Conservation (phyloP, 2,329 filamentous ascomycete species). For the Huntiella savannae region DNA sequence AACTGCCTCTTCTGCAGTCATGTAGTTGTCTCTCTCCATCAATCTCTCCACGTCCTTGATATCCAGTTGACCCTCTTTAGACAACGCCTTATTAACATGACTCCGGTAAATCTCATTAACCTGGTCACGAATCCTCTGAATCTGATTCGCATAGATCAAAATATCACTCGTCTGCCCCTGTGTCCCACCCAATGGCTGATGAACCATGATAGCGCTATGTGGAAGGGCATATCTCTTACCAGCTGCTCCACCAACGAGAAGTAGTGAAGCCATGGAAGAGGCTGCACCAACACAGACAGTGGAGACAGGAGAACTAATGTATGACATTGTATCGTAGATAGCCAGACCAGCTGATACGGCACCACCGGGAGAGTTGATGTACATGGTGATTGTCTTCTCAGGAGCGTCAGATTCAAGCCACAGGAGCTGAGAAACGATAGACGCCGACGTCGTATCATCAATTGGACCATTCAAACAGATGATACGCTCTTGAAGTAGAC, state of each 20-base stretch:
- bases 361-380: conserved; percentile 92
- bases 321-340: conserved; percentile 98
- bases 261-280: conserved; percentile 80
- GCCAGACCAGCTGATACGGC: conserved; percentile 66
- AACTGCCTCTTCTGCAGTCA: conserved; percentile 72
- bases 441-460: conserved; percentile 78
- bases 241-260: conserved; percentile 68
- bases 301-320: conserved; percentile 80
- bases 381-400: conserved; percentile 86
- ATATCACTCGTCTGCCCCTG: conserved; percentile 58
- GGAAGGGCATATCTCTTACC: conserved; percentile 78
- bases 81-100: conserved; percentile 64
- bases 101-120: conserved; percentile 77
- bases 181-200: conserved; percentile 71
- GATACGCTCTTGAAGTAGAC: conserved; percentile 72
- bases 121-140: conserved; percentile 65
- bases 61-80: conserved; percentile 54
- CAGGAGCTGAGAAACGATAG: conserved; percentile 84
- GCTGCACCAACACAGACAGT: conserved; percentile 92
- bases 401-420: conserved; percentile 96
- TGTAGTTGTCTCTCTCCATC: conserved; percentile 94
- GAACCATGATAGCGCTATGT: conserved; percentile 92
- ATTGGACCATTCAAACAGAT: conserved; percentile 84
- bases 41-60: conserved; percentile 67
- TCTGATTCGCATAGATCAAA: conserved; percentile 93